A percentile compares a stretch with the other conserved stretches of the same genome.
Conservation (phyloP, 2,329 filamentous ascomycete genomes). For the Aureobasidium uvarum region DNA sequence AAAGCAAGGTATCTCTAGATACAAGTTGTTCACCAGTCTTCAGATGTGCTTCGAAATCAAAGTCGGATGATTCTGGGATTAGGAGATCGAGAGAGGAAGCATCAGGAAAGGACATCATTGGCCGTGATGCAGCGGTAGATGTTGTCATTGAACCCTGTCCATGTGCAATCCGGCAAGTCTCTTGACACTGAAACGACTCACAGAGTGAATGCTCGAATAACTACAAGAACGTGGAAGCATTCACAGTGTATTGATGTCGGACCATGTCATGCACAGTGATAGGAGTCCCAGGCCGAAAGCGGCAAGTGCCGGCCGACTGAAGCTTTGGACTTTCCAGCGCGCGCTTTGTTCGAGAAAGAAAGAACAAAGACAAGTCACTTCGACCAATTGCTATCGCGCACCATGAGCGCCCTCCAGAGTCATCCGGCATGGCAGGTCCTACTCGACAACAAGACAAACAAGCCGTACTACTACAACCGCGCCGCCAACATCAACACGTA, state of each 20-base stretch:
- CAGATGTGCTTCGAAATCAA: conserved; percentile 43
- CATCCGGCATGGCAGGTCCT: conserved; percentile 72
- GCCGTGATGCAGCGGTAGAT: conserved; percentile 39
- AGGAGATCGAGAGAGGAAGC: conserved; percentile 29
- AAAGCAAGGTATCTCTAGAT: conserved; percentile 63
- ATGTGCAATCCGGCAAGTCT: background rate
- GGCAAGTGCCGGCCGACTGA: conserved; percentile 6
- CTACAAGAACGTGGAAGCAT: background rate
- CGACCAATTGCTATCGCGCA: background rate
- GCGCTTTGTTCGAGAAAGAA: conserved; percentile 1
- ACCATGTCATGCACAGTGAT: conserved; percentile 15
- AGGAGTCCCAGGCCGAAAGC: conserved; percentile 1
- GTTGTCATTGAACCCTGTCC: conserved; percentile 9
- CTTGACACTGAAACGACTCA: background rate
- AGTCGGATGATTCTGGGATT: conserved; percentile 39
- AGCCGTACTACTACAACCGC: conserved; percentile 87
- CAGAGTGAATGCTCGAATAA: background rate
- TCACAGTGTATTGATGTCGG: background rate
- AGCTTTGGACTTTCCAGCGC: background rate
- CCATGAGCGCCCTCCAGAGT: conserved; percentile 16
- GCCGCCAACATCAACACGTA: conserved; percentile 87
- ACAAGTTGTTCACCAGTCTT: conserved; percentile 45
- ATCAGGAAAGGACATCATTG: conserved; percentile 28
- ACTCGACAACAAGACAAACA: conserved; percentile 69
- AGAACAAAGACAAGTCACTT: conserved; percentile 12